Evolutionary conservation across 352 stramenopile genomes (phyloP).

Genomic region (Phytophthora podocarpi): DNA sequence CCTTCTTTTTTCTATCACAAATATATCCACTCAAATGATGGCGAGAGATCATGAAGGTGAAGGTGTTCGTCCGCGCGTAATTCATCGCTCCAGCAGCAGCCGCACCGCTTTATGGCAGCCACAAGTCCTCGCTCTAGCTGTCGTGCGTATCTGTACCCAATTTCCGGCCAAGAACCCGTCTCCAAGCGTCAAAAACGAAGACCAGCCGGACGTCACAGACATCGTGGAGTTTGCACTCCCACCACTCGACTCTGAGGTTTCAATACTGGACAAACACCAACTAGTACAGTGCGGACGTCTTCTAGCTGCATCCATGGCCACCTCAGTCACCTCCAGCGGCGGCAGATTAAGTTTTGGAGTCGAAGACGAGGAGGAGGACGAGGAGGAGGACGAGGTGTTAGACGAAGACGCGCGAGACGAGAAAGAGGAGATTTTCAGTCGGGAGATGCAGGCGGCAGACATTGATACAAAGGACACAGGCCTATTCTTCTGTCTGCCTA

Average conservation of each 20-base stretch:
- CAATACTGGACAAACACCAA: conserved; percentile 15
- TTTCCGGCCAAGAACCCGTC: background rate
- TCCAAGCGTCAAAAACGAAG: conserved; percentile 4
- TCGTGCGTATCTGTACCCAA: conserved; percentile 18
- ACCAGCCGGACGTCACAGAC: too few species aligned
- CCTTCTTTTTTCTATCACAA: conserved; percentile 14
- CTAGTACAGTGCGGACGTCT: conserved; percentile 18
- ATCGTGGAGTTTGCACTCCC: conserved; percentile 17
- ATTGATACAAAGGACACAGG: conserved; percentile 18
- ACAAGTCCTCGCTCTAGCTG: conserved; percentile 17
- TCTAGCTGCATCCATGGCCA: background rate
- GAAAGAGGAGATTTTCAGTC: conserved; percentile 77
- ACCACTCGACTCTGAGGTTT: conserved; percentile 23
- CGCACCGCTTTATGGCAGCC: background rate
- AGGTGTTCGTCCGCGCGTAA: too few species aligned
- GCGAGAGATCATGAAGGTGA: too few species aligned
- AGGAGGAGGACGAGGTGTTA: too few species aligned
- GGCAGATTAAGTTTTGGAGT: conserved; percentile 19
- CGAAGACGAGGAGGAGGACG: conserved; percentile 29
- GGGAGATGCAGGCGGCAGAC: conserved; percentile 53
- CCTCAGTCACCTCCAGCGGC: background rate
- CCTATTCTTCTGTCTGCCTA: conserved; percentile 59
- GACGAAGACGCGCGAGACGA: conserved; percentile 35
- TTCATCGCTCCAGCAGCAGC: conserved; percentile 13
- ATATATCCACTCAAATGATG: too few species aligned